Evolutionary conservation across 257 asterid genomes (phyloP), one percentile per base, ranked within the genome.

Genomic region (Nicotiana benthamiana): DNA sequence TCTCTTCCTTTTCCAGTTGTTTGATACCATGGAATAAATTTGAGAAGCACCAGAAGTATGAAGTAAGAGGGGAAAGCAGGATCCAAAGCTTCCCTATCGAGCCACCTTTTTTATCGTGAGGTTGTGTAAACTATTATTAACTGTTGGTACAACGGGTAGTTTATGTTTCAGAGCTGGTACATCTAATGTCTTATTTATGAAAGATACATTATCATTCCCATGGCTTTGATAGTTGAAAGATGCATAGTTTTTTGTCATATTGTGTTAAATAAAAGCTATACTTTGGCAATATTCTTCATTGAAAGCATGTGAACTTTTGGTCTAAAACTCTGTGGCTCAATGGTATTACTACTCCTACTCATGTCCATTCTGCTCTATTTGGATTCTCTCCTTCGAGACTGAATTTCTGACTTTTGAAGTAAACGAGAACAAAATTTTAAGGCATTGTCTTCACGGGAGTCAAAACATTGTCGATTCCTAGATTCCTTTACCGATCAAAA

Each of bases 11-110:
- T 46, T 22, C 78, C 48, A 46, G 60, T 13, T 48, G 61, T 72
- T 72, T 48, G 43, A 72, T 72, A 46, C 78, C 40, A 48, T 72
- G 78, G 78, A 72, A 72, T 72, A 72, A 72, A 72, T 43, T 72
- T 46, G 46, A 46, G 78, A 24, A 48, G 61, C 48, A 15, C 61
- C 61, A 24, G 61, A 72, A 72, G 61, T 46, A 46, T 15, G 78
- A 24, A 22, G 40, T 46, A 56, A 59, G 40, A 72, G 11, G 60
- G 60, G 78, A 24, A 72, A 72, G 78, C 78, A 72, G 78, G 78
- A 24, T 20, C 4, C 78, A 48, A 18, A 72, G 22, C 46, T 51
- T 51, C 54, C 17, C 54, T 51, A 51, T 51, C 17, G 17, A 51
- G 54, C 54, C 6, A 1, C 46, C 46, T 51, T 10, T 12, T 10